phyloP scores from a whole-genome alignment of 2,329 filamentous ascomycete genomes.

The Paecilomyces dactylethromorphus region DNA sequence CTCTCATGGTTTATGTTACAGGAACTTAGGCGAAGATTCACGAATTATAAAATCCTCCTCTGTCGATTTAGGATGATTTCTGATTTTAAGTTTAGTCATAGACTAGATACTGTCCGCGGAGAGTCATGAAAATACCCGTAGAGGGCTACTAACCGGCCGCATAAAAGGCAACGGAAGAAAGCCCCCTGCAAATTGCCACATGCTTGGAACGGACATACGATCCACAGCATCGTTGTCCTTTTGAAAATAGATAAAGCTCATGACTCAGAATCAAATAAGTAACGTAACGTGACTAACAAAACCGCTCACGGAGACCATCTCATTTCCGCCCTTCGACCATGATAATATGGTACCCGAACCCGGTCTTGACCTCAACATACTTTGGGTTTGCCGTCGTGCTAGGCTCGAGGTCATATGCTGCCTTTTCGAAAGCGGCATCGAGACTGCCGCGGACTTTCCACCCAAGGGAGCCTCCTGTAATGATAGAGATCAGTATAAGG shows the following conservation, averaged over 20 bases:
- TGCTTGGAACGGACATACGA: no score
- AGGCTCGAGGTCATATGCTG: constrained; percentile 55
- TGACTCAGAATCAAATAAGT: neutral
- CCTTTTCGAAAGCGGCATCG: constrained; percentile 54
- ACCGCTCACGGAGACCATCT: neutral
- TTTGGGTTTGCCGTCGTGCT: constrained; percentile 57
- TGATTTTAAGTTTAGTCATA: no score
- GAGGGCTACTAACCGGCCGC: no score
- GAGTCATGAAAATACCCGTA: no score
- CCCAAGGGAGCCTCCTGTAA: constrained; percentile 52
- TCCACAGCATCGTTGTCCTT: no score
- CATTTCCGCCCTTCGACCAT: constrained; percentile 62
- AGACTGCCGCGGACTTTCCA: constrained; percentile 57
- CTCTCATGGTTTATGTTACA: no score
- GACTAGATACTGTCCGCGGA: no score
- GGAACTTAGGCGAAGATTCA: neutral
- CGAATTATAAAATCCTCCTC: neutral
- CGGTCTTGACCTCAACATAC: constrained; percentile 56
- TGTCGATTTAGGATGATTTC: no score
- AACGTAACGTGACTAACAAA: neutral
- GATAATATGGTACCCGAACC: constrained; percentile 61
- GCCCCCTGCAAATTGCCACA: no score
- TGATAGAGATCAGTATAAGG: neutral
- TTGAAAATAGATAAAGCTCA: neutral
- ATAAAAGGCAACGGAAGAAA: no score